Evolutionary conservation across 2,329 filamentous ascomycete genomes (phyloP).

Genomic region (Xylaria polymorpha): DNA sequence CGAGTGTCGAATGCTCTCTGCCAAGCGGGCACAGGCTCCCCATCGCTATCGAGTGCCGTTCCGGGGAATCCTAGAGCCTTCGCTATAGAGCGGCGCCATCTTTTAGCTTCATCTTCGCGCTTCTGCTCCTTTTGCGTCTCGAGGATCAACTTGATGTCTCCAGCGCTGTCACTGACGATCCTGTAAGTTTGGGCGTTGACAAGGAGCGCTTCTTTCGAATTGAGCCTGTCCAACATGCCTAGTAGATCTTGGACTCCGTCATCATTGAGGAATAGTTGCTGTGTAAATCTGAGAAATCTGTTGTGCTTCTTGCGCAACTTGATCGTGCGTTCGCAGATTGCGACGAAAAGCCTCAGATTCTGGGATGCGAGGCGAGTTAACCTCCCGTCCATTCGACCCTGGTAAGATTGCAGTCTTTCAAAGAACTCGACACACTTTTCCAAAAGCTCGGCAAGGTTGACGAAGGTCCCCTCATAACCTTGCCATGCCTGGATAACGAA

Average conservation of each 20-base stretch:
- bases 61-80: constrained; percentile 47
- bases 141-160: constrained; percentile 47
- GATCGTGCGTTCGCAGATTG: constrained; percentile 51
- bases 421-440: constrained; percentile 52
- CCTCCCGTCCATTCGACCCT: constrained; percentile 49
- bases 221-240: constrained; percentile 50
- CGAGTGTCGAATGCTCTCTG: constrained; percentile 48
- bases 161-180: constrained; percentile 49
- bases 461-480: constrained; percentile 52
- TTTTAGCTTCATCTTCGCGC: constrained; percentile 50
- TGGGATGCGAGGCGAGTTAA: constrained; percentile 51
- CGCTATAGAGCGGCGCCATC: constrained; percentile 48
- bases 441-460: constrained; percentile 49
- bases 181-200: constrained; percentile 52
- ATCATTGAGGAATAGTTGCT: constrained; percentile 52
- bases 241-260: constrained; percentile 51
- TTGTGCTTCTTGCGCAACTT: constrained; percentile 49
- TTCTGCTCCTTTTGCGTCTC: constrained; percentile 49
- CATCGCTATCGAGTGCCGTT: constrained; percentile 47
- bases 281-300: constrained; percentile 48
- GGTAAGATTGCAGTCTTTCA: constrained; percentile 50
- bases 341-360: constrained; percentile 53
- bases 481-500: constrained; percentile 53
- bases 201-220: constrained; percentile 49
- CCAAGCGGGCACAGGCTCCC: constrained; percentile 48